Conservation (phyloP, 495 filamentous ascomycete genomes). For the Tuber brumale region DNA sequence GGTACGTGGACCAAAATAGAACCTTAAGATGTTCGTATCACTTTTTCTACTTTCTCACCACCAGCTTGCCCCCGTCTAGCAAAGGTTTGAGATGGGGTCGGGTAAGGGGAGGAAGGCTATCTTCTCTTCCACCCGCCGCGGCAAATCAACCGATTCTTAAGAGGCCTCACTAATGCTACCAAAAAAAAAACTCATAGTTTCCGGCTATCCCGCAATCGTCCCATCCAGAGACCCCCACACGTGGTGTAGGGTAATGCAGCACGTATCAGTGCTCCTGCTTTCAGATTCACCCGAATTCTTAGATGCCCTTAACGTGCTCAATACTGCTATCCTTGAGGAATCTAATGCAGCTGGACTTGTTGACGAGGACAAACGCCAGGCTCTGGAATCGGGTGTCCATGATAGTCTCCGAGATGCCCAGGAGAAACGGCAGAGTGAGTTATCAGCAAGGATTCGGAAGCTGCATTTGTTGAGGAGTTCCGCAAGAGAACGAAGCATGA, state of each 20-base stretch:
- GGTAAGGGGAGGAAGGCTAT: background rate
- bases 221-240: conserved; percentile 33
- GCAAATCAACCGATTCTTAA: background rate
- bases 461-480: conserved; percentile 11
- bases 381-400: background rate
- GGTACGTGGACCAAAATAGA: conserved; percentile 26
- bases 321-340: conserved; percentile 15
- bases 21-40: conserved; percentile 29
- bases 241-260: conserved; percentile 40
- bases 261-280: conserved; percentile 47
- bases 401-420: background rate
- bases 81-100: background rate
- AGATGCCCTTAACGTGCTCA: conserved; percentile 28
- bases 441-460: conserved; percentile 9
- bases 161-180: background rate
- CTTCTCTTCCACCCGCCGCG: background rate
- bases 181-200: conserved; percentile 18
- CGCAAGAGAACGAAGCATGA: conserved; percentile 2
- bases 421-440: conserved; percentile 7
- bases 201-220: conserved; percentile 36
- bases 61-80: background rate
- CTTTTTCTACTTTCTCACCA: background rate
- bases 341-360: background rate
- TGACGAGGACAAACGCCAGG: background rate
- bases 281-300: conserved; percentile 45